Evolutionary conservation across 2,329 filamentous ascomycete species (phyloP).

Genomic region (Aspergillus sclerotialis): DNA sequence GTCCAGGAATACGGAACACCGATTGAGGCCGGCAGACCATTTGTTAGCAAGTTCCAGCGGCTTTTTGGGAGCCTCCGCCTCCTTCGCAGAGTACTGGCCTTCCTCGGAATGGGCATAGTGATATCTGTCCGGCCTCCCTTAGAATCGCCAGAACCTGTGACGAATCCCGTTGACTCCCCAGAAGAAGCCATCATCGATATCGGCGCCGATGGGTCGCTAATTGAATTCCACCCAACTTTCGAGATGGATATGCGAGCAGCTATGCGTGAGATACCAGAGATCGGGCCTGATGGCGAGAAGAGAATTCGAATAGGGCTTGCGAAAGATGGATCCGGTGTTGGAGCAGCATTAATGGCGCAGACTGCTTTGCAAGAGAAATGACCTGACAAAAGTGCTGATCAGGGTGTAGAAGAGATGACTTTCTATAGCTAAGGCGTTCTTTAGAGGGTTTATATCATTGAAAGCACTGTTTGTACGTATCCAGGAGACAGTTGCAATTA

Average conservation of each 20-base stretch:
- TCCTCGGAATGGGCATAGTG: conserved; percentile 1
- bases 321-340: conserved; percentile 17
- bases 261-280: conserved; percentile 7
- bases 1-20: neutral
- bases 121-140: neutral
- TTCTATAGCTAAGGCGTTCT: no score
- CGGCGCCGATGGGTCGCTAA: conserved; percentile 13
- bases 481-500: no score
- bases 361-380: no score
- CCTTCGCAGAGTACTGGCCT: conserved; percentile 5
- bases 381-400: no score
- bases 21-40: no score
- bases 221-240: conserved; percentile 14
- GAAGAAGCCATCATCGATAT: conserved; percentile 12
- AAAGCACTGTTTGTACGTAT: no score
- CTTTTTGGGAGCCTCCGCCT: conserved; percentile 1
- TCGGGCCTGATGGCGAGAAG: conserved; percentile 8
- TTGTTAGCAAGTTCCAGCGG: conserved; percentile 2
- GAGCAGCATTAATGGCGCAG: conserved; percentile 16
- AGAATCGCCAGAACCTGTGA: neutral
- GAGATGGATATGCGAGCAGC: conserved; percentile 14
- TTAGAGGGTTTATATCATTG: no score
- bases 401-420: no score
- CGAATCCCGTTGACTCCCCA: neutral
- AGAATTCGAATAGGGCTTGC: conserved; percentile 13